Evolutionary conservation across 2,329 filamentous ascomycete species (phyloP).

Genomic region (Pseudopyricularia cyperi): DNA sequence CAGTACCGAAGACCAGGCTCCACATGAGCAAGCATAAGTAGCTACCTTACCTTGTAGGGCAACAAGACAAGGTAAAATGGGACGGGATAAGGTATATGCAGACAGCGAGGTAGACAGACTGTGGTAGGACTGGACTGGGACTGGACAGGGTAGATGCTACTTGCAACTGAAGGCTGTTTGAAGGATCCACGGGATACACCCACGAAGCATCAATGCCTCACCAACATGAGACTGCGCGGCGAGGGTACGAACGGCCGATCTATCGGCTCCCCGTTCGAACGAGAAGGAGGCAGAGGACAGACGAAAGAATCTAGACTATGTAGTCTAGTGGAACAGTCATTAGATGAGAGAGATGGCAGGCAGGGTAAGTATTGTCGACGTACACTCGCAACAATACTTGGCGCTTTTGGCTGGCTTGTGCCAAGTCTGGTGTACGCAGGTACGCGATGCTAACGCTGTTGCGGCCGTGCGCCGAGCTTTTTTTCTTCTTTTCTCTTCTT

Average conservation of each 20-base stretch:
- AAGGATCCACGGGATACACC: conserved; percentile 1
- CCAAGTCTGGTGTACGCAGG: background rate
- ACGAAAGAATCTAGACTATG: too few species aligned
- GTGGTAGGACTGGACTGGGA: background rate
- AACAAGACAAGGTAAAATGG: too few species aligned
- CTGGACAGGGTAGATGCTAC: background rate
- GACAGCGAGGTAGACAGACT: background rate
- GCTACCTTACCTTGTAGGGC: too few species aligned
- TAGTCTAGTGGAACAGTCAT: background rate
- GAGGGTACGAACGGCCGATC: background rate
- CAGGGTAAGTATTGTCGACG: background rate
- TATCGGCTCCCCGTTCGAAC: background rate
- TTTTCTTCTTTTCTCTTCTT: background rate
- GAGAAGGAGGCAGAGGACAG: background rate
- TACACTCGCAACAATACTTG: background rate
- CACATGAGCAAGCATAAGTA: too few species aligned
- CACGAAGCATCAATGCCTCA: conserved; percentile 1
- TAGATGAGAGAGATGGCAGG: background rate
- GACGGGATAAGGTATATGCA: too few species aligned
- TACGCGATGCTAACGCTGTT: background rate
- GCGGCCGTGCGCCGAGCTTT: background rate
- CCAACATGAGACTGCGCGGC: background rate
- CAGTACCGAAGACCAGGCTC: too few species aligned
- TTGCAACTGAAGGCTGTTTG: background rate
- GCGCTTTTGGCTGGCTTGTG: background rate